Percentiles rank a stretch among this genome's conserved stretches.
phyloP scores from a whole-genome alignment of 306 rosid genomes.

The Gillenia trifoliata region DNA sequence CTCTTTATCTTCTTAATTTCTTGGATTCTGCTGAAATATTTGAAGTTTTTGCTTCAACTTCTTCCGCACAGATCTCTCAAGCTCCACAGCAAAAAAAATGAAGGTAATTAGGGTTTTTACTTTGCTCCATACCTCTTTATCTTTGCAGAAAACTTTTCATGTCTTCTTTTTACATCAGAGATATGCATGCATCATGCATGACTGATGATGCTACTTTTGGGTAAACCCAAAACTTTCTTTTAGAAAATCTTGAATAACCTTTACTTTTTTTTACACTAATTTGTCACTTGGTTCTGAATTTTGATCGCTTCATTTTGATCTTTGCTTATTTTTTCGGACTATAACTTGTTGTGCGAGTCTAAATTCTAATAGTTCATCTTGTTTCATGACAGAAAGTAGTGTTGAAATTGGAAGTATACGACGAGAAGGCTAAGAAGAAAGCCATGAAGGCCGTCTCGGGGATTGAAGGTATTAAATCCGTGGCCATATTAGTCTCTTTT shows the following conservation, averaged over 20 bases:
- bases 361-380: background rate
- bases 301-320: too few species aligned
- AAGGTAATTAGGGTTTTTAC: constrained; percentile 28
- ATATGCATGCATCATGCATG: background rate
- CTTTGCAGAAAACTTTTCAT: background rate
- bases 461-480: constrained; percentile 39
- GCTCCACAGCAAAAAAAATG: constrained; percentile 4
- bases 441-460: constrained; percentile 71
- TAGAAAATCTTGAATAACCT: too few species aligned
- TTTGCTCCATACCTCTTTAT: background rate
- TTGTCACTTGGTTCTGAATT: background rate
- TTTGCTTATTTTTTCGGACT: background rate
- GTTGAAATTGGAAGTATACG: constrained; percentile 41
- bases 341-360: background rate
- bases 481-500: background rate
- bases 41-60: background rate
- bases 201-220: background rate
- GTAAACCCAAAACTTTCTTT: background rate
- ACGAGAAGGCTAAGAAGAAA: constrained; percentile 44
- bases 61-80: background rate
- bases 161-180: background rate
- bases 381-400: constrained; percentile 55
- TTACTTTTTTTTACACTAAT: background rate
- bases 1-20: background rate
- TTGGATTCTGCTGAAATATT: background rate